These are phyloP conservation scores for Psilocybe subaeruginosa DNA, from an alignment of 768 basidiomycete genomes.

Conservation along the genomic window DNA sequence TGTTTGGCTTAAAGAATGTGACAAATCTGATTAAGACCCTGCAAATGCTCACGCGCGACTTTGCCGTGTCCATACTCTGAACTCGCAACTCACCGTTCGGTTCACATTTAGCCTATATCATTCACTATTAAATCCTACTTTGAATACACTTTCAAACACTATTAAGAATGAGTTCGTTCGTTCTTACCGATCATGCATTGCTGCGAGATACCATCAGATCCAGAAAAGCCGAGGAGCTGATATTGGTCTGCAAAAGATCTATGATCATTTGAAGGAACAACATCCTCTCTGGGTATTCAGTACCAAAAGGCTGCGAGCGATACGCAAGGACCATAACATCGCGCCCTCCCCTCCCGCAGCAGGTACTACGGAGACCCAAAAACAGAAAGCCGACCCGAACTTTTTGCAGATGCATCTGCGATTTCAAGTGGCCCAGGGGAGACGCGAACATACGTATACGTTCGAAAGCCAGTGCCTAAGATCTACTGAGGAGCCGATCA, in stretches of 20 bases:
- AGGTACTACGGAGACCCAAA: neutral
- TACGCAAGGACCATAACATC: constrained; percentile 1
- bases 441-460: neutral
- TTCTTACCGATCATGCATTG: neutral
- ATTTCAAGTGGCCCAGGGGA: neutral
- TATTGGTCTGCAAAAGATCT: constrained; percentile 3
- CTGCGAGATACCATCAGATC: neutral
- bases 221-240: neutral
- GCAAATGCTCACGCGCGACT: too few relatives aligned
- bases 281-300: constrained; percentile 7
- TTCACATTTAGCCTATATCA: too few relatives aligned
- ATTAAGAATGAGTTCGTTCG: neutral
- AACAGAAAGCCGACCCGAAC: neutral
- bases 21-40: too few relatives aligned
- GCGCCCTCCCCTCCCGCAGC: neutral
- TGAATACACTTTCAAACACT: too few relatives aligned
- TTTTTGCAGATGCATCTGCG: neutral
- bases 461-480: neutral
- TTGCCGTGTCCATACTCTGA: too few relatives aligned
- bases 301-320: constrained; percentile 5
- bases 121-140: neutral
- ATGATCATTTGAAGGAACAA: constrained; percentile 6
- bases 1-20: too few relatives aligned
- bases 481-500: neutral
- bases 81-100: too few relatives aligned